Percentiles rank a stretch among this genome's conserved stretches.
These are phyloP conservation scores for Candida lessepsii DNA, from an alignment of 805 yeast genomes.

Conservation along the genomic window DNA sequence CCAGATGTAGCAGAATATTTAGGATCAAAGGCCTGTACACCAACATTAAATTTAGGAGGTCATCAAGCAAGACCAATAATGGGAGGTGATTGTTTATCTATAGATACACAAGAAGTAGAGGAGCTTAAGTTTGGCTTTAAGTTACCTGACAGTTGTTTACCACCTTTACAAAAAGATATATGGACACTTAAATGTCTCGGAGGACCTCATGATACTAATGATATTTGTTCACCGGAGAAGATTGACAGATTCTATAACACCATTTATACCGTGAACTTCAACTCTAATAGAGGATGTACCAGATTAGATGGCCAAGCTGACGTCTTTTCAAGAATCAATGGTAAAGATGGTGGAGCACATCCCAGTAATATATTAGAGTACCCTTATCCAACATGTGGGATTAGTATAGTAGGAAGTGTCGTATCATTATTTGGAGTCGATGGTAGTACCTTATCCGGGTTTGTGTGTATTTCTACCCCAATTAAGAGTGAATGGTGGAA, in stretches of 20 bases:
- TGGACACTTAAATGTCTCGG: constrained; percentile 95
- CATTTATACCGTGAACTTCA: constrained; percentile 85
- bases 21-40: constrained; percentile 93
- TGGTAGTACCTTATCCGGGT: constrained; percentile 96
- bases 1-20: constrained; percentile 58
- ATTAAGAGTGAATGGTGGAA: constrained; percentile 97
- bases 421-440: constrained; percentile 95
- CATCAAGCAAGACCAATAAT: constrained; percentile 67
- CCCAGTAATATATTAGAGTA: constrained; percentile 98
- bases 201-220: constrained; percentile 84
- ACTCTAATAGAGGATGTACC: constrained; percentile 95
- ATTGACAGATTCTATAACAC: constrained; percentile 65
- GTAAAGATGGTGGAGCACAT: constrained; percentile 97
- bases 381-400: constrained; percentile 93
- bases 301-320: constrained; percentile 94
- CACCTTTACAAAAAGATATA: constrained; percentile 48
- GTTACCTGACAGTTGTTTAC: constrained; percentile 58
- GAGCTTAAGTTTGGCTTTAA: constrained; percentile 46
- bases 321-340: constrained; percentile 93
- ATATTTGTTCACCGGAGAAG: constrained; percentile 58
- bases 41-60: constrained; percentile 18
- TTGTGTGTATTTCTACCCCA: constrained; percentile 94
- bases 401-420: constrained; percentile 97
- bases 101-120: constrained; percentile 61
- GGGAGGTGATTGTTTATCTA: constrained; percentile 84